Percentiles rank a stretch among this genome's conserved stretches.
These are phyloP conservation scores for Solanum gracilifrons DNA, from an alignment of 257 asterid species.

Conservation along the genomic window DNA sequence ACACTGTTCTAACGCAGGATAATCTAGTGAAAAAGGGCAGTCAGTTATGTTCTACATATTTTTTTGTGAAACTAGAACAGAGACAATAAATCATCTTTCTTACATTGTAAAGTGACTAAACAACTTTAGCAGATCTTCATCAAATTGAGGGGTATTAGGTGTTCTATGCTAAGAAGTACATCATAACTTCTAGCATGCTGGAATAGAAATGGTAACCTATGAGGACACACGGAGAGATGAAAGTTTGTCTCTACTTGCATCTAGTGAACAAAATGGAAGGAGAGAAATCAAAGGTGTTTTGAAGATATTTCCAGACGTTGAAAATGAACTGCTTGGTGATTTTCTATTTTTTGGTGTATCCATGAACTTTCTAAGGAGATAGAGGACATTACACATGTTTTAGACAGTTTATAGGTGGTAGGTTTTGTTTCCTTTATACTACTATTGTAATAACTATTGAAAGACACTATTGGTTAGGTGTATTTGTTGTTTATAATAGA, in stretches of 20 bases:
- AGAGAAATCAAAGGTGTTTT: background rate
- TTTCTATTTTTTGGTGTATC: background rate
- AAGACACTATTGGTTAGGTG: background rate
- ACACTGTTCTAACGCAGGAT: background rate
- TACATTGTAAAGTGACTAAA: background rate
- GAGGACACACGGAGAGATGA: background rate
- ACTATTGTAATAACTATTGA: background rate
- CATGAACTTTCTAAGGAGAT: background rate
- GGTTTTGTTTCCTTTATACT: background rate
- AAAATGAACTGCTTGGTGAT: background rate
- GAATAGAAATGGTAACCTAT: background rate
- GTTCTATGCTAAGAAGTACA: background rate
- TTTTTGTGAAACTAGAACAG: background rate
- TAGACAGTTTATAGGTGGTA: background rate
- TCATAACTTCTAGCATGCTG: background rate
- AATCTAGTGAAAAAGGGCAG: background rate
- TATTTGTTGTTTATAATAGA: background rate
- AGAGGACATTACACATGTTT: background rate
- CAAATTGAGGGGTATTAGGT: background rate
- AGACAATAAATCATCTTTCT: background rate
- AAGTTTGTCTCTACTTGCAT: background rate
- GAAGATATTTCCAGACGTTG: background rate
- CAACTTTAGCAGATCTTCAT: background rate
- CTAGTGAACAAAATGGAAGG: background rate
- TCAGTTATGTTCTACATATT: background rate